A percentile compares a stretch with the other conserved stretches of the same genome.
These are phyloP conservation scores for Lasiosphaeris hirsuta DNA, from an alignment of 495 filamentous ascomycete species.

Conservation along the genomic window DNA sequence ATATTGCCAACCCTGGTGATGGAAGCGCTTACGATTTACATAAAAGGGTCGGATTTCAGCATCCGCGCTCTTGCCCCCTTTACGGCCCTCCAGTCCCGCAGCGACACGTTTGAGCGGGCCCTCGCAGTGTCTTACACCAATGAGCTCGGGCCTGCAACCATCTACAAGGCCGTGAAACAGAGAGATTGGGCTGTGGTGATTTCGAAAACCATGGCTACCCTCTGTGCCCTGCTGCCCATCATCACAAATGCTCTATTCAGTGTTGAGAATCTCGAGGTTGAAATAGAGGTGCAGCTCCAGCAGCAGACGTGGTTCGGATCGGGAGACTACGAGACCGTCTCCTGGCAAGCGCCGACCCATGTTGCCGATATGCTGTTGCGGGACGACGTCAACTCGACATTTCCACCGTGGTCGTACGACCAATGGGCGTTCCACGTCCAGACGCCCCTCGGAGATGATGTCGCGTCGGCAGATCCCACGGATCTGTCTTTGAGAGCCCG, in stretches of 20 bases:
- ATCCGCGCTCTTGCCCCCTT: conserved; percentile 6
- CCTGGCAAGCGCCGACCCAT: not conserved
- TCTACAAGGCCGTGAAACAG: not conserved
- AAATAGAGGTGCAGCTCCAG: not conserved
- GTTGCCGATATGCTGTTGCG: conserved; percentile 3
- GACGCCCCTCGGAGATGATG: not conserved
- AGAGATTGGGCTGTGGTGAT: not conserved
- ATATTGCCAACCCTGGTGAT: conserved; percentile 3
- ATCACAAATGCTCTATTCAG: conserved; percentile 5
- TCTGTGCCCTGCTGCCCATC: conserved; percentile 1
- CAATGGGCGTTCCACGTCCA: conserved; percentile 8
- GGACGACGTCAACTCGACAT: conserved; percentile 3
- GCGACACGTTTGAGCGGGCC: conserved; percentile 5
- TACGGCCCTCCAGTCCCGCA: conserved; percentile 2
- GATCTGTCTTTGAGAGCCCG: conserved; percentile 1
- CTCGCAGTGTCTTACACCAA: conserved; percentile 5
- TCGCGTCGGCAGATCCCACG: not conserved
- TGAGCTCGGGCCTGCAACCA: conserved; percentile 1
- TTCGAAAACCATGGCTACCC: not conserved
- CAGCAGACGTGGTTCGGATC: conserved; percentile 2
- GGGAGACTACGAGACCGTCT: conserved; percentile 2
- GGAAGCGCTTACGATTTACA: conserved; percentile 7
- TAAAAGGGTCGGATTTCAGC: conserved; percentile 5
- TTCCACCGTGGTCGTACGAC: conserved; percentile 4
- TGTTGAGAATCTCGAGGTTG: not conserved